Base-by-base conservation (phyloP, 805 yeast genomes). In the Candida fluviatilis region DNA sequence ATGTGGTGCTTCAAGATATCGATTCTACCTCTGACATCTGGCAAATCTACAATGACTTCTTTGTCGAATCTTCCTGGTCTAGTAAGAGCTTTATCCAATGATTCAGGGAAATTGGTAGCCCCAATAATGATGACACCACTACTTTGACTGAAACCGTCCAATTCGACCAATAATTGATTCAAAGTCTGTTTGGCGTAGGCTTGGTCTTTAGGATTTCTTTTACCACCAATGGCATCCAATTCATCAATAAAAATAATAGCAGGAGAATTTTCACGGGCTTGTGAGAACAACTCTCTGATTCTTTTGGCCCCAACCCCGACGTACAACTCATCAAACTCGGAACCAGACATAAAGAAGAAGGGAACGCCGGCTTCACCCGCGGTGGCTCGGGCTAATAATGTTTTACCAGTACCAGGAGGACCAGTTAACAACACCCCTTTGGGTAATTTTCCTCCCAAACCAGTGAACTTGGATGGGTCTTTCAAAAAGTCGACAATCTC, bases 281-380 rank as follows among this genome's bases (percentile, higher is more conserved):
- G 95, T 4, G 81, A 68, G 54, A 93, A 93, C 47, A 93, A 74
- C 55, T 95, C 99, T 51, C 99, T 82, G 39, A 93, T 95, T 56
- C 99, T 78, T 62, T 90, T 91, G 38, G 99, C 99, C 58, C 99
- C 99, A 33, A 95, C 98, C 60, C 99, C 99, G 15, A 93, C 99
- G 55, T 91, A 93, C 50, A 95, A 76, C 65, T 93, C 99, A 60
- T 95, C 99, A 58, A 93, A 93, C 60, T 93, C 99, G 1, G 96
- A 87, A 34, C 99, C 99, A 4, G 96, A 86, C 97, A 93, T 91
- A 64, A 91, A 91, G 65, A 90, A 91, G 58, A 93, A 93, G 31
- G 98, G 99, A 17, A 93, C 98, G 39, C 96, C 98, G 5, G 99
- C 98, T 64, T 91, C 98, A 47, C 98, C 98, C 5, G 99, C 99